Percentiles rank a stretch among this genome's conserved stretches.
phyloP scores from a whole-genome alignment of 805 yeast genomes.

The Candida insectalens region DNA sequence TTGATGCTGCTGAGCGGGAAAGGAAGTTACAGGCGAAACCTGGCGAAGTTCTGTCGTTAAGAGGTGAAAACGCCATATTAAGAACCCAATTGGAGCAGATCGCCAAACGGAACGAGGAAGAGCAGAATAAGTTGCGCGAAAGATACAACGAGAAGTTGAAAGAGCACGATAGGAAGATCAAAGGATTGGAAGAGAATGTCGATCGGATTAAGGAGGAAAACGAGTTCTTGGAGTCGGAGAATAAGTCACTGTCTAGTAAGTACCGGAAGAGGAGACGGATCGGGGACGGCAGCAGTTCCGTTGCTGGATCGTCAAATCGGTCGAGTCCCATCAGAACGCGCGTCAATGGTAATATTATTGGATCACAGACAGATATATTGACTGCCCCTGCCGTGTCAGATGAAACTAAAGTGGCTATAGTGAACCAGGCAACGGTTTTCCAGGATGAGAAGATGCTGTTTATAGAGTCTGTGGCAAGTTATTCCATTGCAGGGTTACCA shows the following conservation, averaged over 20 bases:
- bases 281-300: slow-evolving; percentile 1
- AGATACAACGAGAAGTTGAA: slow-evolving; percentile 12
- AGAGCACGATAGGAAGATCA: slow-evolving; percentile 16
- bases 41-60: slow-evolving; percentile 34
- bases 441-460: slow-evolving; percentile 31
- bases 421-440: slow-evolving; percentile 22
- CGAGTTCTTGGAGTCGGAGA: slow-evolving; percentile 42
- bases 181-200: slow-evolving; percentile 23
- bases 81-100: slow-evolving; percentile 50
- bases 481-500: slow-evolving; percentile 27
- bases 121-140: slow-evolving; percentile 29
- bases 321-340: no score
- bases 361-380: not conserved
- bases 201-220: slow-evolving; percentile 43
- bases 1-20: not conserved
- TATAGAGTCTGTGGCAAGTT: slow-evolving; percentile 25
- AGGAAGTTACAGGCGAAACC: not conserved
- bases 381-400: not conserved
- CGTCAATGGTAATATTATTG: not conserved
- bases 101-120: slow-evolving; percentile 26
- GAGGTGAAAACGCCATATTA: slow-evolving; percentile 76
- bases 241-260: slow-evolving; percentile 23
- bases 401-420: slow-evolving; percentile 12
- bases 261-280: slow-evolving; percentile 18
- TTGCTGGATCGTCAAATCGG: no score